Conservation (phyloP, 2,329 filamentous ascomycete species). For the Pleurostoma richardsiae region DNA sequence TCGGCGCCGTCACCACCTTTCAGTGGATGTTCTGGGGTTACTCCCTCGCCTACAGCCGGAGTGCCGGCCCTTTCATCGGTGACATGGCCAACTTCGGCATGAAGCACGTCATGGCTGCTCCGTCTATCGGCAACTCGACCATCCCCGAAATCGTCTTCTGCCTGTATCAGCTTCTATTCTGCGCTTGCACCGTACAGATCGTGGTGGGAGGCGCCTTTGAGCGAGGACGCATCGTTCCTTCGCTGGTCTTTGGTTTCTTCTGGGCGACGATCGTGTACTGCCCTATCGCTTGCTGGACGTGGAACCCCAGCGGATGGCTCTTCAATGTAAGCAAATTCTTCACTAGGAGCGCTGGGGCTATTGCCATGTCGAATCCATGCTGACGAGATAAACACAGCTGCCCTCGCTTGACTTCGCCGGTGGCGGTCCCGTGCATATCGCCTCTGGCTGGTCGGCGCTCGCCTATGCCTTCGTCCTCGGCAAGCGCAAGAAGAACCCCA, state of each 20-base stretch:
- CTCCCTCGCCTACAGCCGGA: constrained; percentile 55
- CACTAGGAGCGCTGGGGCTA: too few relatives aligned
- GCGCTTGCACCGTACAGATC: constrained; percentile 55
- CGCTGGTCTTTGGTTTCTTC: constrained; percentile 39
- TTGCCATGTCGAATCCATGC: too few relatives aligned
- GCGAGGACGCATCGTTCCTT: constrained; percentile 51
- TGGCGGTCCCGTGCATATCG: constrained; percentile 60
- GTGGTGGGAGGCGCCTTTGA: constrained; percentile 59
- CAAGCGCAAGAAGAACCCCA: constrained; percentile 43
- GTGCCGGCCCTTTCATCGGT: constrained; percentile 58
- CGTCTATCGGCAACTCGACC: constrained; percentile 49
- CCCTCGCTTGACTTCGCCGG: constrained; percentile 57
- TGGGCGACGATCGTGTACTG: constrained; percentile 64
- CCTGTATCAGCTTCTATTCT: constrained; percentile 62
- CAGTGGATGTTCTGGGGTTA: constrained; percentile 63
- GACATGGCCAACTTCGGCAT: constrained; percentile 57
- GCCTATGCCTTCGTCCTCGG: constrained; percentile 61
- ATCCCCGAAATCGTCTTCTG: constrained; percentile 64
- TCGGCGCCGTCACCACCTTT: constrained; percentile 49
- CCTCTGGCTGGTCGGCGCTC: constrained; percentile 56
- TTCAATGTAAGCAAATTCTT: constrained; percentile 30
- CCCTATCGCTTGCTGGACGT: constrained; percentile 60
- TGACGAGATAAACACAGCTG: constrained; percentile 20
- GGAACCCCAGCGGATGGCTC: constrained; percentile 63
- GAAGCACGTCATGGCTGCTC: constrained; percentile 54